These are phyloP conservation scores for Lactarius sanguifluus DNA, from an alignment of 768 basidiomycete genomes.

Conservation along the genomic window DNA sequence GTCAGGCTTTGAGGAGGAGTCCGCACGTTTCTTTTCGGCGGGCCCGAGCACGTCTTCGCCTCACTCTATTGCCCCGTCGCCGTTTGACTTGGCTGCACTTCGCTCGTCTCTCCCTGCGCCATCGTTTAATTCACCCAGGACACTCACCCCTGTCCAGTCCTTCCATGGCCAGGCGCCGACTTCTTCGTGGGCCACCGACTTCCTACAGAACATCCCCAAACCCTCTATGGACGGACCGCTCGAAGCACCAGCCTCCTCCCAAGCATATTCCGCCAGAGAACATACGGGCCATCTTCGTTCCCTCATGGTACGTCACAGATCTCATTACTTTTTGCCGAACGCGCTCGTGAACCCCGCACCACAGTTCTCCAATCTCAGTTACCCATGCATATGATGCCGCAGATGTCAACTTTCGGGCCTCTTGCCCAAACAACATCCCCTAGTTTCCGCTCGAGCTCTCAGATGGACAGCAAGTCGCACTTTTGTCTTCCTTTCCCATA, in stretches of 20 bases:
- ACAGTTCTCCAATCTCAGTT: constrained; percentile 18
- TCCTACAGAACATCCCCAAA: constrained; percentile 42
- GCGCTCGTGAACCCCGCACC: not conserved
- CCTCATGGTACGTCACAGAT: constrained; percentile 15
- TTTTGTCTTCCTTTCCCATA: constrained; percentile 22
- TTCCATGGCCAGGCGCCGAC: constrained; percentile 30
- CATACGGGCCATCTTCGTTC: constrained; percentile 11
- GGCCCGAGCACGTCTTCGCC: constrained; percentile 34
- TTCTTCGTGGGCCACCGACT: constrained; percentile 64
- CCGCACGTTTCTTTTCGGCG: constrained; percentile 63
- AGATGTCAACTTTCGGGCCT: constrained; percentile 39
- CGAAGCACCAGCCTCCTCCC: not conserved
- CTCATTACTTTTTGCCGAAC: not conserved
- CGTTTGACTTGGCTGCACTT: constrained; percentile 64
- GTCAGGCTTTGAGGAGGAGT: constrained; percentile 58
- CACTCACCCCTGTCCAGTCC: constrained; percentile 30
- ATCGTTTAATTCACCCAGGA: constrained; percentile 11
- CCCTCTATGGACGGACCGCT: constrained; percentile 8
- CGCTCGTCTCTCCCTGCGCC: constrained; percentile 46
- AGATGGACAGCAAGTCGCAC: constrained; percentile 46
- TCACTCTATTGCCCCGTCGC: constrained; percentile 39
- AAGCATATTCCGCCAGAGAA: not conserved
- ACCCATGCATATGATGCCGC: constrained; percentile 32
- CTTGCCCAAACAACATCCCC: constrained; percentile 21
- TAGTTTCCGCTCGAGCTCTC: constrained; percentile 29